These are phyloP conservation scores for Trichoderma cornu-damae DNA, from an alignment of 2,329 filamentous ascomycete species.

Conservation along the genomic window DNA sequence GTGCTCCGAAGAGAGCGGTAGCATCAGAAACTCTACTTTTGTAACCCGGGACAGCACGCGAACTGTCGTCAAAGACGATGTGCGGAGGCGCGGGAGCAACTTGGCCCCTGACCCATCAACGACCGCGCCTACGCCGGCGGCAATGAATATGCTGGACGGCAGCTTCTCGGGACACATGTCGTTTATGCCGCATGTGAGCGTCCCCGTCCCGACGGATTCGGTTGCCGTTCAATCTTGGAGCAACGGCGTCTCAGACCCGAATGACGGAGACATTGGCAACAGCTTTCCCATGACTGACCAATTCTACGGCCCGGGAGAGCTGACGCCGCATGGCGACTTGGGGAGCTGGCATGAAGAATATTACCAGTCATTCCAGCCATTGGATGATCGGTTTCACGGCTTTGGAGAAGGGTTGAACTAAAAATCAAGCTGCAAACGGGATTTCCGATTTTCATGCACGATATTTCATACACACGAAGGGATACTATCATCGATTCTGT, in stretches of 20 bases:
- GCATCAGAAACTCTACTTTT: constrained; percentile 23
- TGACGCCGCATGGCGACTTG: constrained; percentile 27
- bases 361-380: constrained; percentile 24
- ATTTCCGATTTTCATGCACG: not conserved
- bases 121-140: constrained; percentile 17
- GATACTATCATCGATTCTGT: not conserved
- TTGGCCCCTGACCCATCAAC: constrained; percentile 24
- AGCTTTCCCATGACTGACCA: constrained; percentile 25
- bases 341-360: constrained; percentile 19
- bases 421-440: not conserved
- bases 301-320: constrained; percentile 19
- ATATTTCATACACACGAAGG: not conserved
- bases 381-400: constrained; percentile 26
- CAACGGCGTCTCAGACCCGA: constrained; percentile 26
- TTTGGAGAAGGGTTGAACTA: not conserved
- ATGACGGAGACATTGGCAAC: constrained; percentile 20
- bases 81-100: constrained; percentile 24
- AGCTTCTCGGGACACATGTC: constrained; percentile 22
- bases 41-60: constrained; percentile 31
- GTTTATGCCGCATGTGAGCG: constrained; percentile 21
- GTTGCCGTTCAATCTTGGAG: constrained; percentile 31
- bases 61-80: constrained; percentile 26
- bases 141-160: constrained; percentile 21
- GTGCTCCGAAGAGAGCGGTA: constrained; percentile 35
- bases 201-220: constrained; percentile 20